Conservation (phyloP, 352 stramenopile species). For the Phytopythium montanum region DNA sequence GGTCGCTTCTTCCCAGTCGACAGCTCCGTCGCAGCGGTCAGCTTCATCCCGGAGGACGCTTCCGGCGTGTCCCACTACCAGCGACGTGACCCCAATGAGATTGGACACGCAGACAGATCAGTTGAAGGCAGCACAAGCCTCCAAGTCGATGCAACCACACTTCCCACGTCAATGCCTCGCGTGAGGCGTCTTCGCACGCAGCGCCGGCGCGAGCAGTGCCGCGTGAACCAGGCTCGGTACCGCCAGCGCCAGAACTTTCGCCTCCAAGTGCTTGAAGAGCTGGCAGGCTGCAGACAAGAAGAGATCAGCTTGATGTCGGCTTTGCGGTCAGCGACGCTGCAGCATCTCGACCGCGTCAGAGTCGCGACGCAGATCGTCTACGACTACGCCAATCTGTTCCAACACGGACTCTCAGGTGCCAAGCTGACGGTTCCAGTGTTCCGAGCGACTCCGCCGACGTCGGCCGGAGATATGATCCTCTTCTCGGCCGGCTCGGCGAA, state of each 20-base stretch:
- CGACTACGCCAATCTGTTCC: constrained; percentile 32
- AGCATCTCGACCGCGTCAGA: neutral
- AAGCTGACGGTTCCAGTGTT: neutral
- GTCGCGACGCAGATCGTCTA: neutral
- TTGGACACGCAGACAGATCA: neutral
- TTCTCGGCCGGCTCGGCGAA: neutral
- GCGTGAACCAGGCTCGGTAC: constrained; percentile 31
- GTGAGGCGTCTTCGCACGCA: constrained; percentile 16
- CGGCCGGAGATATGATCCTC: neutral
- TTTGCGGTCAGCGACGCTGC: neutral
- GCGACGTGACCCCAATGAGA: neutral
- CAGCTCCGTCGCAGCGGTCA: too few species aligned
- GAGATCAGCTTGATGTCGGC: constrained; percentile 4
- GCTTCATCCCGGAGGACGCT: too few species aligned
- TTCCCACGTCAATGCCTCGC: neutral
- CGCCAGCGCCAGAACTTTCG: constrained; percentile 5
- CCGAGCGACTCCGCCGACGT: neutral
- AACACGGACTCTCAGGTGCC: constrained; percentile 15
- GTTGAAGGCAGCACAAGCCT: neutral
- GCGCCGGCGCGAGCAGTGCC: constrained; percentile 30
- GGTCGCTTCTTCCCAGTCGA: neutral
- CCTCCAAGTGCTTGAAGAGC: constrained; percentile 19
- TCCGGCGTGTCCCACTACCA: neutral
- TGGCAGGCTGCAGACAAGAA: constrained; percentile 8
- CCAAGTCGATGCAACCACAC: neutral